Conservation (phyloP, 176 grass and related monocot species). For the Aegilops speltoides region DNA sequence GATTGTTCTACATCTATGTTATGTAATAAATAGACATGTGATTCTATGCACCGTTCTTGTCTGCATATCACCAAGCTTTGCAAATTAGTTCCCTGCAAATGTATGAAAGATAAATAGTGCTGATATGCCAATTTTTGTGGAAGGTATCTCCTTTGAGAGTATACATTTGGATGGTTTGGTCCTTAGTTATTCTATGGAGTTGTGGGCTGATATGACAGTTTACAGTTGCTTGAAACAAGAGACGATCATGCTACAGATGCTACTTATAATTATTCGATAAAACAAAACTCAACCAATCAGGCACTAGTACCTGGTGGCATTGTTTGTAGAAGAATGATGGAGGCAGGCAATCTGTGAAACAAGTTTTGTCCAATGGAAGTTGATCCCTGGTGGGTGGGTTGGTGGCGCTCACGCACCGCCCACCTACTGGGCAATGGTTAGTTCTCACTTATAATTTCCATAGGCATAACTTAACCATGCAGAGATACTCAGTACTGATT, state of each 20-base stretch:
- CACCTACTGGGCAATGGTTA: neutral
- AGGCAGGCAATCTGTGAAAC: neutral
- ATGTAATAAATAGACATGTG: slow-evolving; percentile 11
- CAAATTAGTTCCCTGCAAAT: neutral
- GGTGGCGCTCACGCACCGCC: neutral
- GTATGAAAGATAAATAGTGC: neutral
- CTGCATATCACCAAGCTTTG: neutral
- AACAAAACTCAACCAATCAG: neutral
- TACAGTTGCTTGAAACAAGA: slow-evolving; percentile 8
- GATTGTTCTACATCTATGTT: neutral
- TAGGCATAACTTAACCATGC: neutral
- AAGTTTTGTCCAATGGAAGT: neutral
- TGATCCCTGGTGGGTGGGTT: neutral
- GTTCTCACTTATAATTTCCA: neutral
- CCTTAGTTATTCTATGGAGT: neutral
- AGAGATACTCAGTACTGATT: neutral
- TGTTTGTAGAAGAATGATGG: neutral
- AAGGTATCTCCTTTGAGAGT: neutral
- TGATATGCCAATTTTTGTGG: neutral
- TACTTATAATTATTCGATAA: neutral
- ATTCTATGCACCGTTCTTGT: slow-evolving; percentile 14
- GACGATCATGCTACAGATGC: neutral
- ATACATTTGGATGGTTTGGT: neutral
- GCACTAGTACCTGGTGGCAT: neutral
- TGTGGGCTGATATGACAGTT: neutral